phyloP scores from a whole-genome alignment of 78 protist species.

The Speleostelium caveatum region DNA sequence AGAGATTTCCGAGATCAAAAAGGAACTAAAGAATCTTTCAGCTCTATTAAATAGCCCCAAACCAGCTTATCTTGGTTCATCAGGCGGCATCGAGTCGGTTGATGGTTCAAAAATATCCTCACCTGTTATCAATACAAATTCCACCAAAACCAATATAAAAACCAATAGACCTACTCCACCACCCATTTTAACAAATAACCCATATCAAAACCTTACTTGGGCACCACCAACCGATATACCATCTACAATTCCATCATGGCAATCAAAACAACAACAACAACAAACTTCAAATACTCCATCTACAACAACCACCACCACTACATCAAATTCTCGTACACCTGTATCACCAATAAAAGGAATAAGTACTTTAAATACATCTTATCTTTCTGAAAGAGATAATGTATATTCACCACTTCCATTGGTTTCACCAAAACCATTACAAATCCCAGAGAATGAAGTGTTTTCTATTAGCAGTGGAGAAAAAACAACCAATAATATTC shows the following conservation, averaged over 20 bases:
- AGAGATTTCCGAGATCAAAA: conserved; percentile 46
- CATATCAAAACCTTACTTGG: conserved; percentile 56
- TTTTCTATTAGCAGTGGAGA: neutral
- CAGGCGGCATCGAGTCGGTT: neutral
- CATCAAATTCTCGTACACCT: neutral
- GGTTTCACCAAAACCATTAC: conserved; percentile 24
- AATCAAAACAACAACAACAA: conserved; percentile 14
- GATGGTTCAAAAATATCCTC: neutral
- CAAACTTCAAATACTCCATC: neutral
- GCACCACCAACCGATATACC: conserved; percentile 44
- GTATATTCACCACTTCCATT: neutral
- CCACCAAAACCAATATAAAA: neutral
- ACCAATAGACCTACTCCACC: neutral
- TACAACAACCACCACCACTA: neutral
- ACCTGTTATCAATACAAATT: neutral
- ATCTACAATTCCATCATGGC: conserved; percentile 76
- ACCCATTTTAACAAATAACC: conserved; percentile 16
- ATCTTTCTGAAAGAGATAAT: neutral
- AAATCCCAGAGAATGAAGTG: neutral
- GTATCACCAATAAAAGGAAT: neutral
- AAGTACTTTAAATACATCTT: neutral
- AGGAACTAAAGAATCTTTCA: conserved; percentile 43
- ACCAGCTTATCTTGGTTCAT: neutral
- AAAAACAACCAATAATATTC: neutral
- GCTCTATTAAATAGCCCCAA: neutral